Conservation (phyloP, 441 rosid species). For the Adansonia gregorii region DNA sequence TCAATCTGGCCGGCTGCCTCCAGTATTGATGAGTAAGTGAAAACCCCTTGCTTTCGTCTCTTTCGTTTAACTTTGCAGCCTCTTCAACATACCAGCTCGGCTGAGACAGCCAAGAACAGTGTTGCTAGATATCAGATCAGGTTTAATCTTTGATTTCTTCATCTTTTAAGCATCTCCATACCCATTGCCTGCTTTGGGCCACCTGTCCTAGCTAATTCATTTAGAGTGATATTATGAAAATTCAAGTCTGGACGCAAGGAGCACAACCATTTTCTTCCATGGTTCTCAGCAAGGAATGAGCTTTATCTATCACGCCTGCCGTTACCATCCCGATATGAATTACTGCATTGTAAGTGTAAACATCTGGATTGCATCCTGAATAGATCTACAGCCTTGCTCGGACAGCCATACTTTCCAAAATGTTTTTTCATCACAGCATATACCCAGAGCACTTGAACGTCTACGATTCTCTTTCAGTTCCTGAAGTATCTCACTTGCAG, state of each 20-base stretch:
- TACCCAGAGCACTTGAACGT: slow-evolving; percentile 63
- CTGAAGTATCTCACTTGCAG: slow-evolving; percentile 81
- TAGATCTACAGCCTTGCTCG: slow-evolving; percentile 69
- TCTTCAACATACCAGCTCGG: slow-evolving; percentile 89
- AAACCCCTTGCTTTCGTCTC: slow-evolving; percentile 81
- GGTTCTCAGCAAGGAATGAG: slow-evolving; percentile 63
- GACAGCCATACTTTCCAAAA: slow-evolving; percentile 79
- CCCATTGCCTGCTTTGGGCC: slow-evolving; percentile 51
- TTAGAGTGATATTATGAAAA: slow-evolving; percentile 78
- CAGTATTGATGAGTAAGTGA: slow-evolving; percentile 83
- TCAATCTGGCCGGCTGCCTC: slow-evolving; percentile 90
- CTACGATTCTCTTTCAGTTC: slow-evolving; percentile 88
- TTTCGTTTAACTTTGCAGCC: slow-evolving; percentile 78
- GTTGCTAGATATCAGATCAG: slow-evolving; percentile 79
- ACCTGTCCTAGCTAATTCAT: slow-evolving; percentile 80
- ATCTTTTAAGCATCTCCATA: slow-evolving; percentile 65
- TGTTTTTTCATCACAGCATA: slow-evolving; percentile 94
- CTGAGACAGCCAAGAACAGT: slow-evolving; percentile 84
- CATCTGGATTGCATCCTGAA: slow-evolving; percentile 84
- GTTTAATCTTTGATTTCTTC: slow-evolving; percentile 59
- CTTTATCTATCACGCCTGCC: slow-evolving; percentile 80
- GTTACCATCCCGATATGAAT: slow-evolving; percentile 80
- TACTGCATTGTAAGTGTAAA: slow-evolving; percentile 81
- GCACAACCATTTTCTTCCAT: slow-evolving; percentile 76
- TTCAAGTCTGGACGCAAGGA: slow-evolving; percentile 55